Evolutionary conservation across 768 basidiomycete species (phyloP).

Genomic region (Pluteus cervinus): DNA sequence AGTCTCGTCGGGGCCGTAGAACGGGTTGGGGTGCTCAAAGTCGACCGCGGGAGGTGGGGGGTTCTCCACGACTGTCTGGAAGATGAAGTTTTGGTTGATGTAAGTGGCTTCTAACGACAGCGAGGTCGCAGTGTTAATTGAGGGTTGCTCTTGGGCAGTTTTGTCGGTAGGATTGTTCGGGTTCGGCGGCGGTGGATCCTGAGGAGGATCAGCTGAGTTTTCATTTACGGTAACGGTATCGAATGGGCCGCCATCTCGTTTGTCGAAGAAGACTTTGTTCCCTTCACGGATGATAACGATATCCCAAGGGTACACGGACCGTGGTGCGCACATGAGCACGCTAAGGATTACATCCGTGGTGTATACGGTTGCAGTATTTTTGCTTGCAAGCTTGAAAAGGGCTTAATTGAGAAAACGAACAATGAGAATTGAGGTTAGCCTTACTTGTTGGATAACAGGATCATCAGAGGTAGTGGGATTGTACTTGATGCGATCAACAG

Average conservation of each 20-base stretch:
- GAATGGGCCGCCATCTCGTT: conserved; percentile 94
- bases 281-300: conserved; percentile 93
- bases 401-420: conserved; percentile 6
- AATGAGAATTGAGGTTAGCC: conserved; percentile 5
- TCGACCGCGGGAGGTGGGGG: conserved; percentile 58
- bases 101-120: conserved; percentile 96
- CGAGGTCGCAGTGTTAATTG: conserved; percentile 90
- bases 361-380: conserved; percentile 81
- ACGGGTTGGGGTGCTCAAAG: conserved; percentile 87
- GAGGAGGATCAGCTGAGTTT: conserved; percentile 92
- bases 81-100: conserved; percentile 98
- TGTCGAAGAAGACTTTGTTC: conserved; percentile 92
- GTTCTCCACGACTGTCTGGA: conserved; percentile 85
- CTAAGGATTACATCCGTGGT: conserved; percentile 94
- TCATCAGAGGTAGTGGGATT: conserved; percentile 98
- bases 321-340: conserved; percentile 92
- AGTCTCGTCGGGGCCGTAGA: conserved; percentile 90
- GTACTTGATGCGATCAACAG: conserved; percentile 92
- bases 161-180: conserved; percentile 75
- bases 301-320: conserved; percentile 98
- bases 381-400: conserved; percentile 59
- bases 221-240: conserved; percentile 98
- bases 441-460: conserved; percentile 88
- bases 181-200: conserved; percentile 74
- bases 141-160: conserved; percentile 58